Percentiles rank a stretch among this genome's conserved stretches.
phyloP scores from a whole-genome alignment of 352 stramenopile species.

The Peronospora destructor region DNA sequence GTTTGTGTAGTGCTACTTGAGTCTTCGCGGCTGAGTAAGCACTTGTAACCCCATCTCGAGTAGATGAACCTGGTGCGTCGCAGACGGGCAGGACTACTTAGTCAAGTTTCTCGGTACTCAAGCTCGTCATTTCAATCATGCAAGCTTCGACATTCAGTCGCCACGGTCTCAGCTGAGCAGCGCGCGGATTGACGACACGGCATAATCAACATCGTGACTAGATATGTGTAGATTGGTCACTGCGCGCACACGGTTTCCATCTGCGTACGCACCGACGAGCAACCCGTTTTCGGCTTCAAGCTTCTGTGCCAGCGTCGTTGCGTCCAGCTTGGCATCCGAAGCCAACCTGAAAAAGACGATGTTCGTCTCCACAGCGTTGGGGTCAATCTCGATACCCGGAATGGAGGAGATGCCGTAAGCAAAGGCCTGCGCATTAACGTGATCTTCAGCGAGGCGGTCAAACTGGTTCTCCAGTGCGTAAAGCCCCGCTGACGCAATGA shows the following conservation, averaged over 20 bases:
- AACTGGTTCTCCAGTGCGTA: slow-evolving; percentile 88
- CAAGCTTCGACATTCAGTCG: not conserved
- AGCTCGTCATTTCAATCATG: not conserved
- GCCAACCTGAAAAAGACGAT: slow-evolving; percentile 78
- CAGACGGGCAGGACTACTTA: too few relatives aligned
- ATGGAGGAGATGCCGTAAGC: slow-evolving; percentile 57
- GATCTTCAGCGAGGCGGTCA: slow-evolving; percentile 74
- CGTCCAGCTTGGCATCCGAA: slow-evolving; percentile 52
- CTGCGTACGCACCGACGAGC: slow-evolving; percentile 59
- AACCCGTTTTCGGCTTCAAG: slow-evolving; percentile 65
- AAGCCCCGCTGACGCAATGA: slow-evolving; percentile 90
- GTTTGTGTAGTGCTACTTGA: too few relatives aligned
- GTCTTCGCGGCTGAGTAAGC: too few relatives aligned
- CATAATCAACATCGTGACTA: slow-evolving; percentile 54
- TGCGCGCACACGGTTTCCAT: slow-evolving; percentile 50
- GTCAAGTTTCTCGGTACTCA: not conserved
- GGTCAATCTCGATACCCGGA: slow-evolving; percentile 58
- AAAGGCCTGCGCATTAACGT: slow-evolving; percentile 68
- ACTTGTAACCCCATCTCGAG: too few relatives aligned
- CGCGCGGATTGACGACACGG: slow-evolving; percentile 43
- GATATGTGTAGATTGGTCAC: slow-evolving; percentile 78
- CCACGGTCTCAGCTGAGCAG: slow-evolving; percentile 36
- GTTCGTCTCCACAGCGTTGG: slow-evolving; percentile 78
- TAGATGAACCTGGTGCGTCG: too few relatives aligned
- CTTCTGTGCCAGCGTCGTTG: slow-evolving; percentile 40